These are phyloP conservation scores for Sporopachydermia lactativora DNA, from an alignment of 805 yeast genomes.

Conservation along the genomic window DNA sequence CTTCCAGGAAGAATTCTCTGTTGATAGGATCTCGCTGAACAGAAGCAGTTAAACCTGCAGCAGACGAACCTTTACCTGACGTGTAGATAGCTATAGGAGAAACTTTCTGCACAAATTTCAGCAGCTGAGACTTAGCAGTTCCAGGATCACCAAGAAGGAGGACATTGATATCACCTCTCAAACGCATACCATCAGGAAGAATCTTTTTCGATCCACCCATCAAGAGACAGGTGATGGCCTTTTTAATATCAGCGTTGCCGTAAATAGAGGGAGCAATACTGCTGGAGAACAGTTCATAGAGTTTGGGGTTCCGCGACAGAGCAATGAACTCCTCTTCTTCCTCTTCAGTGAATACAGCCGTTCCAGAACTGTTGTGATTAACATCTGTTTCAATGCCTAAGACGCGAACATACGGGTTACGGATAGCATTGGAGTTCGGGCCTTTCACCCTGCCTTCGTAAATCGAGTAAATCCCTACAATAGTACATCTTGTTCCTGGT, in stretches of 20 bases:
- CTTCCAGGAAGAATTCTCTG: constrained; percentile 89
- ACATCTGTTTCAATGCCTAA: constrained; percentile 77
- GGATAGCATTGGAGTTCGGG: constrained; percentile 65
- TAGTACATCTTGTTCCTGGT: constrained; percentile 90
- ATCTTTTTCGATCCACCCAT: constrained; percentile 92
- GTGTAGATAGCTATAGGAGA: constrained; percentile 93
- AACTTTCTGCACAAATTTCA: constrained; percentile 90
- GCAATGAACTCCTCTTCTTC: constrained; percentile 87
- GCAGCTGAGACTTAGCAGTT: constrained; percentile 92
- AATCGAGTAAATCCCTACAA: constrained; percentile 86
- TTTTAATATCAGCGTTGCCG: constrained; percentile 87
- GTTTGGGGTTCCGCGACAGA: constrained; percentile 67
- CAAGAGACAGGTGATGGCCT: constrained; percentile 79
- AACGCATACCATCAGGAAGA: constrained; percentile 89
- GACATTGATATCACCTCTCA: constrained; percentile 95
- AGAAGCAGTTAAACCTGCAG: constrained; percentile 97
- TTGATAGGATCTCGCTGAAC: constrained; percentile 86
- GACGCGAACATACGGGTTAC: constrained; percentile 82
- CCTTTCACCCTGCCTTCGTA: constrained; percentile 57
- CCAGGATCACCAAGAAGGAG: constrained; percentile 95
- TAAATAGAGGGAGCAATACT: constrained; percentile 96
- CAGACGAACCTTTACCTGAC: constrained; percentile 98
- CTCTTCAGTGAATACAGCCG: constrained; percentile 64
- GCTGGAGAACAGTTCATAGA: constrained; percentile 71
- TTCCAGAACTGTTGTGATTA: constrained; percentile 52